A percentile compares a stretch with the other conserved stretches of the same genome.
Conservation (phyloP, 306 rosid genomes). For the Inga oerstediana region DNA sequence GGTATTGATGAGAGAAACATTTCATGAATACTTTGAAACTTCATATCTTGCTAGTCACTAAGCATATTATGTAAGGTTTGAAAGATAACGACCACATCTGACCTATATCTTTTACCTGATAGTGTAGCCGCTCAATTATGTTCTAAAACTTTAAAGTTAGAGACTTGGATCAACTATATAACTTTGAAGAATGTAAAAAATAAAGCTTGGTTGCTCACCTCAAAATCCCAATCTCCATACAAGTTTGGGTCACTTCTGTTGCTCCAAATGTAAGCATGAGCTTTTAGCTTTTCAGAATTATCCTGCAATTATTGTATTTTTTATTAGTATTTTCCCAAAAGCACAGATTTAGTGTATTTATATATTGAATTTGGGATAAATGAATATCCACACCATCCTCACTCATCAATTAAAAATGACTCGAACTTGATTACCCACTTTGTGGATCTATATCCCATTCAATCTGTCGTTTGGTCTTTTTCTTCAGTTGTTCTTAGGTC, state of each 20-base stretch:
- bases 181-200: background rate
- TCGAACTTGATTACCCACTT: background rate
- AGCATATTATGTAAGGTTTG: background rate
- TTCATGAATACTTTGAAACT: background rate
- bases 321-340: conserved; percentile 5
- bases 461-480: background rate
- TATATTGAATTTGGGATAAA: background rate
- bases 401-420: background rate
- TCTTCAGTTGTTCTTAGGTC: background rate
- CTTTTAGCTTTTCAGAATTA: conserved; percentile 51
- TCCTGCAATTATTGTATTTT: conserved; percentile 48
- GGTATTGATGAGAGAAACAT: background rate
- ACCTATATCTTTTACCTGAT: background rate
- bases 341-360: conserved; percentile 4
- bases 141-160: background rate
- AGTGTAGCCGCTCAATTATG: background rate
- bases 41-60: background rate
- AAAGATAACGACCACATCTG: background rate
- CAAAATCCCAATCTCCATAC: conserved; percentile 86
- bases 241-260: conserved; percentile 72
- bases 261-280: conserved; percentile 73
- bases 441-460: conserved; percentile 5
- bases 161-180: background rate
- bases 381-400: background rate
- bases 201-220: conserved; percentile 50